Evolutionary conservation across 768 basidiomycete genomes (phyloP), one percentile per base, ranked within the genome.

Genomic region (Phaffia tasmanica): DNA sequence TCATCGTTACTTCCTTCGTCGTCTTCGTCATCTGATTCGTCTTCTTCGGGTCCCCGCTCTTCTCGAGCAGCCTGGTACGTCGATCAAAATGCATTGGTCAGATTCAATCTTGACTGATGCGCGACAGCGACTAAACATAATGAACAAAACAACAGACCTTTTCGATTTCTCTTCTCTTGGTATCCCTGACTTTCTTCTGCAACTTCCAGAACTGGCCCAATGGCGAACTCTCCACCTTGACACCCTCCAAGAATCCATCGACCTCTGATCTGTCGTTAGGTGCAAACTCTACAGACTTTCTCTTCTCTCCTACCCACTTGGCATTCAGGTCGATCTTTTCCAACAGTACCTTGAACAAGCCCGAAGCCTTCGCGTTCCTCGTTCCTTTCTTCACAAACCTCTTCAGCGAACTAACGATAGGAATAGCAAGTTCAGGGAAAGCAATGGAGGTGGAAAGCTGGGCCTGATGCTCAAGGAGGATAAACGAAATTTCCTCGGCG

Each of bases 361-460:
- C 71, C 2, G 79, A 81, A 9, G 75, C 72, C 64, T 78, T 78
- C 9, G 72, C 70, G 9, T 65, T 70, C 18, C 75, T 69, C n/a
- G 80, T 78, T 23, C 66, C 60, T 49, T 77, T 79, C 76, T 95
- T 97, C 70, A 93, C 72, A 63, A 83, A 80, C 70, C 86, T 86
- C 54, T 84, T 84, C 60, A 99, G 79, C 0, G 83, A 79, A 15
- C 88, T 81, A 19, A 85, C 77, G 48, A 92, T 79, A 2, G 93
- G 92, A 16, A 97, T 83, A 18, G 84, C 80, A 50, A 94, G 81
- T 77, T 99, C 95, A 1, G 95, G 94, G 81, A 95, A 98, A 0
- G 89, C 89, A 67, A 97, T 85, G 75, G 86, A 88, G 0, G 84
- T 86, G 58, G 89, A 86, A 0, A 93, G 84, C 0, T 83, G 78